These are phyloP conservation scores for Pseudozyma pruni DNA, from an alignment of 1,284 basidiomycete genomes.

Conservation along the genomic window DNA sequence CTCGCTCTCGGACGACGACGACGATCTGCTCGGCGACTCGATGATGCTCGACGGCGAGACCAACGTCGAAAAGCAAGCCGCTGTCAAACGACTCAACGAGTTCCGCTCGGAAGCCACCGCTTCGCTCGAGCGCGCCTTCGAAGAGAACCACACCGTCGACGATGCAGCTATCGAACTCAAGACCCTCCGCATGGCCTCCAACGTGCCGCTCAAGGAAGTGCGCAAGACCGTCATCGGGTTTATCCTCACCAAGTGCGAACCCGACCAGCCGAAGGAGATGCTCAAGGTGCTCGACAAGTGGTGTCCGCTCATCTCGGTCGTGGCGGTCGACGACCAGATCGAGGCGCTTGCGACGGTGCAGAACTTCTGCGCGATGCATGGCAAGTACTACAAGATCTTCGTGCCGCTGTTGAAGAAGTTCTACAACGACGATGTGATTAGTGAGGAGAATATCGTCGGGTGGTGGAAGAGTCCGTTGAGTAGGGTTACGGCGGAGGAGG, in stretches of 20 bases:
- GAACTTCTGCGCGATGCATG: conserved; percentile 37
- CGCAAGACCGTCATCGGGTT: conserved; percentile 78
- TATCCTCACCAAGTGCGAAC: conserved; percentile 54
- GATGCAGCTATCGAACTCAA: conserved; percentile 92
- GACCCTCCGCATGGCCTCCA: conserved; percentile 91
- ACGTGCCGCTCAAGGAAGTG: conserved; percentile 81
- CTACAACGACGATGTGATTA: conserved; percentile 70
- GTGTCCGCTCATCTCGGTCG: conserved; percentile 67
- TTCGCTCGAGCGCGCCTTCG: conserved; percentile 86
- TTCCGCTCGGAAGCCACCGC: conserved; percentile 81
- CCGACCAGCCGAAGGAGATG: conserved; percentile 52
- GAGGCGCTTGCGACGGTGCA: conserved; percentile 67
- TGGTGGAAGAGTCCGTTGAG: conserved; percentile 67
- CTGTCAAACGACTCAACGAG: conserved; percentile 70
- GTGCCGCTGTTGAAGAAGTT: conserved; percentile 68
- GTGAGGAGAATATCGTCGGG: conserved; percentile 68
- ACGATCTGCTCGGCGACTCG: conserved; percentile 47
- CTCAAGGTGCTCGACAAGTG: conserved; percentile 66
- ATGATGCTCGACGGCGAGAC: conserved; percentile 59
- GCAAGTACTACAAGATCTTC: conserved; percentile 66
- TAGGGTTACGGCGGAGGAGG: conserved; percentile 16
- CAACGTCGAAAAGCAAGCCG: conserved; percentile 53
- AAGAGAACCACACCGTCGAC: conserved; percentile 88
- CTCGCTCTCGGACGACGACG: conserved; percentile 33
- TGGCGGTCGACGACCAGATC: conserved; percentile 67